Evolutionary conservation across 176 grass and related monocot genomes (phyloP), one percentile per base, ranked within the genome.

Genomic region (Phoenix dactylifera): DNA sequence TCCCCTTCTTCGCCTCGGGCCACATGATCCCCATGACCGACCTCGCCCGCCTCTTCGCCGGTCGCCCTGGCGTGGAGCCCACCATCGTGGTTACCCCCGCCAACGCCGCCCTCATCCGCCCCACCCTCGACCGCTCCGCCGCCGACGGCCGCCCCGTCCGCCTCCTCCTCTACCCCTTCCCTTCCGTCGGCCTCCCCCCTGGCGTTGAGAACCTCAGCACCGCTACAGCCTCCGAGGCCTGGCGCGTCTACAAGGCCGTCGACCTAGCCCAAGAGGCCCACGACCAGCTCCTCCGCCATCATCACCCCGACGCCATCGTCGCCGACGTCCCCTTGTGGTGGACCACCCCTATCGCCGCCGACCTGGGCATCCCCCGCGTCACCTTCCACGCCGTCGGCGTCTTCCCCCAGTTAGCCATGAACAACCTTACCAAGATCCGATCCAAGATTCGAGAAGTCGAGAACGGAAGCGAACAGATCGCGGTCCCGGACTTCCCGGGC

Each of bases 331-430:
- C 77, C 0, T 93, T 87, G 69, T 81, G 62, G 57, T 72, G 83
- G 84, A 7, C 75, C 32, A 87, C 77, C 0, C 65, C 44, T 3
- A 51, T 93, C 25, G 80, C 89, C 30, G 77, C 58, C 4, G 71
- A 81, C 58, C 71, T 93, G 55, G 77, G 77, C 9, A 66, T 84
- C 18, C 80, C 80, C 0, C 80, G 89, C 53, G 29, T 93, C 69
- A 84, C 89, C 16, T 93, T 84, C 75, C 66, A 87, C 61, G 75
- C 84, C 3, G 74, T 87, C 22, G 79, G 88, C 24, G 73, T 72
- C 23, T 92, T 92, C 64, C 69, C 83, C 48, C 81, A 85, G 64
- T 70, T 88, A 50, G 57, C 49, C 71, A 75, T 90, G 80, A 87
- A 77, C 68, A 80, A 74, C 32, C 77, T 96, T 18, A 53, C 58